phyloP scores from a whole-genome alignment of 768 basidiomycete genomes.

The Suillus placidus region DNA sequence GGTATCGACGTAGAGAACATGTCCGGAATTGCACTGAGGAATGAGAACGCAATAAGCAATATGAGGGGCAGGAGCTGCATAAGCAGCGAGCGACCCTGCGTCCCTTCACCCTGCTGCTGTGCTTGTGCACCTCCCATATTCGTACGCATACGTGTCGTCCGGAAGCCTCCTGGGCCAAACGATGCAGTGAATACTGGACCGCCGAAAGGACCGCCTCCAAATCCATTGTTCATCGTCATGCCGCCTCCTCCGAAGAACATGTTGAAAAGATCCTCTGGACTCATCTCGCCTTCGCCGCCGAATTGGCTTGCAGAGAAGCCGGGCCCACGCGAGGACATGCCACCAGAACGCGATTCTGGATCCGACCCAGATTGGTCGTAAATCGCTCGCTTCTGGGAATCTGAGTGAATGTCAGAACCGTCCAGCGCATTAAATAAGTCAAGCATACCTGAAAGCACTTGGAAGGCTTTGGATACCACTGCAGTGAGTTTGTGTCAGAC shows the following conservation, averaged over 20 bases:
- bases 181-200: conserved; percentile 69
- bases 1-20: conserved; percentile 72
- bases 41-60: conserved; percentile 80
- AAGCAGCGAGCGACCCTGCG: conserved; percentile 59
- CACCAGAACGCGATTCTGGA: conserved; percentile 80
- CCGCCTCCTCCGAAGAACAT: conserved; percentile 93
- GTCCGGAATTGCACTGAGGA: conserved; percentile 78
- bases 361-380: conserved; percentile 87
- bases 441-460: conserved; percentile 76
- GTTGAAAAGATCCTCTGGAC: conserved; percentile 96
- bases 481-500: conserved; percentile 13
- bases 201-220: conserved; percentile 54
- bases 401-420: conserved; percentile 36
- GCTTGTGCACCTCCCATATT: conserved; percentile 43
- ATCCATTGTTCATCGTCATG: conserved; percentile 44
- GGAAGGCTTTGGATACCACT: conserved; percentile 99
- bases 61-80: conserved; percentile 85
- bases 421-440: background rate
- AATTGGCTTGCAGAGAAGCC: conserved; percentile 56
- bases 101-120: conserved; percentile 40
- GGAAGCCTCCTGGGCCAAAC: conserved; percentile 86
- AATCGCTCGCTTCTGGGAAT: conserved; percentile 86
- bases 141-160: conserved; percentile 56
- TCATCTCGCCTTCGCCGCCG: conserved; percentile 76
- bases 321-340: conserved; percentile 60